phyloP scores from a whole-genome alignment of 345 rosid species.

The Populus davidiana region DNA sequence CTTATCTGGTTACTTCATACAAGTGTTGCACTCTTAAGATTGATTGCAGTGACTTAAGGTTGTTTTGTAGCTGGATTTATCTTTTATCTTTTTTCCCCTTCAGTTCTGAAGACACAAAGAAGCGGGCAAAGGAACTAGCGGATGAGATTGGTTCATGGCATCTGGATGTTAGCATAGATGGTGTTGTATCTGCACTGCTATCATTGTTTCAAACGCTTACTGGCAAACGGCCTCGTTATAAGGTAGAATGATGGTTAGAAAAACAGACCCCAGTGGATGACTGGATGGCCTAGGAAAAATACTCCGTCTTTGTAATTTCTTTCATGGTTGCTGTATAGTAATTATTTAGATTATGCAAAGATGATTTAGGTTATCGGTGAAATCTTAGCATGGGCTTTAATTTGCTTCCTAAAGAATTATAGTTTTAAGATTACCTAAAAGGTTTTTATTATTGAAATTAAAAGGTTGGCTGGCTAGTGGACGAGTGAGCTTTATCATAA shows the following conservation, averaged over 20 bases:
- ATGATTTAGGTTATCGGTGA: background rate
- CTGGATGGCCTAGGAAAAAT: background rate
- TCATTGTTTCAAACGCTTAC: constrained; percentile 77
- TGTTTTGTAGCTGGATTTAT: constrained; percentile 1
- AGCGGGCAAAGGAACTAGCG: constrained; percentile 72
- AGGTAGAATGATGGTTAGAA: constrained; percentile 40
- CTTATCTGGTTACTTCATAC: background rate
- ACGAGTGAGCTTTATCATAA: background rate
- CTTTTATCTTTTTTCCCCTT: constrained; percentile 5
- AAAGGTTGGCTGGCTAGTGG: background rate
- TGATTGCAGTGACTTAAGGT: background rate
- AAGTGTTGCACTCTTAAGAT: background rate
- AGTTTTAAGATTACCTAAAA: background rate
- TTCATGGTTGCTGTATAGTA: background rate
- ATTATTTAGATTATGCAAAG: background rate
- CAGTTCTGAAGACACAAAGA: constrained; percentile 75
- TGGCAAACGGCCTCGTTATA: constrained; percentile 74
- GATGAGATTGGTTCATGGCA: constrained; percentile 95
- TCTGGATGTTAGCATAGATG: constrained; percentile 81
- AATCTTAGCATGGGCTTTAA: background rate
- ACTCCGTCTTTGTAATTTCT: background rate
- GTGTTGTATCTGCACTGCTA: constrained; percentile 71
- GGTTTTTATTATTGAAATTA: background rate
- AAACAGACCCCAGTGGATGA: background rate
- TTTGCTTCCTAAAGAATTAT: background rate